Base-by-base conservation (phyloP, 2,329 filamentous ascomycete genomes). In the Triangularia setosa region DNA sequence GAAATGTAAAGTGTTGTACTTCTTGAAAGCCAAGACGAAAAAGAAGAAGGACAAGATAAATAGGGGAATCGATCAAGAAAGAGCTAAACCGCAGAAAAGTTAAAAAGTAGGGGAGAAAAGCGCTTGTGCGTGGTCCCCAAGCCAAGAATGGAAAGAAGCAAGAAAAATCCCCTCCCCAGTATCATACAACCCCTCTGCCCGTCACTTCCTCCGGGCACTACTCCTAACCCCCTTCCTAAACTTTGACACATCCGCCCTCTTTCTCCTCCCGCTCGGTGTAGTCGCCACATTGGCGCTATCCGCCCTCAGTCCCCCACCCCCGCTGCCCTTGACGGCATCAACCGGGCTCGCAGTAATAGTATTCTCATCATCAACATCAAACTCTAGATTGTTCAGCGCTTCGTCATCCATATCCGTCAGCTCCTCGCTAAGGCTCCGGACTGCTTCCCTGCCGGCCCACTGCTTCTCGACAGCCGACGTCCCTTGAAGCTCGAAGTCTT, bases 331-430 rank as follows among this genome's bases (percentile, higher is more conserved):
- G 24, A 48, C 52, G 14, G 40, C 59, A 35, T 54, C 53, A 11
- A 62, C 44, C 21, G 65, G 71, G n/a, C 78, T 78, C 3, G 78
- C 78, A 9, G 76, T 79, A 61, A 80, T 80, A 24, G 77, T 80
- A 18, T 60, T 27, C 44, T 65, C 69, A 61, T 83, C 79, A 68
- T 83, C 82, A 28, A 86, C 79, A 68, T 85, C 83, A 58, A 81
- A 79, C 33, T 79, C 82, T 33, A 92, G 79, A 33, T 90, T 91
- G 71, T 91, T 88, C 64, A 97, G 81, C 77, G 94, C 92, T 60
- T 96, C 93, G 69, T 97, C 93, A 71, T 96, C 93, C 74, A 97
- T 87, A 73, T 97, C 94, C 63, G 91, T 96, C 23, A 97, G 82
- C 70, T 94, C 91, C 76, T 97, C 93, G 71, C 91, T 96, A 76